phyloP scores from a whole-genome alignment of 257 asterid species.

The Gardenia jasminoides region DNA sequence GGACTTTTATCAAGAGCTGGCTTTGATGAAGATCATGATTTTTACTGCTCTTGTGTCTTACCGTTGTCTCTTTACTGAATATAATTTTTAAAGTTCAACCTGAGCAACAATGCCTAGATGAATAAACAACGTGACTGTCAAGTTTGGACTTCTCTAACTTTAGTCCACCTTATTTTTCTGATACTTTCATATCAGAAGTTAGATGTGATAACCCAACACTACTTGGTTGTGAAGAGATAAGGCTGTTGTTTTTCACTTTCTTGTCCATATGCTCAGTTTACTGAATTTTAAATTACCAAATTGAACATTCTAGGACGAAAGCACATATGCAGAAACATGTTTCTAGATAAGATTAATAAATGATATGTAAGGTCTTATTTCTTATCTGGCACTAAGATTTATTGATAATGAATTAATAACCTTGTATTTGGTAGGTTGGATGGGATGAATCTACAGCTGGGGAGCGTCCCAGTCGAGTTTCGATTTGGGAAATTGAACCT shows the following conservation, averaged over 20 bases:
- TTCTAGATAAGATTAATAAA: not conserved
- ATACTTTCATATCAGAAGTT: not conserved
- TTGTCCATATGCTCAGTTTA: not conserved
- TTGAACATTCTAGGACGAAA: not conserved
- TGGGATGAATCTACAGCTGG: slow-evolving; percentile 99
- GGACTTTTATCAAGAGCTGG: not conserved
- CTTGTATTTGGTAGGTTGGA: slow-evolving; percentile 60
- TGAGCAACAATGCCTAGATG: not conserved
- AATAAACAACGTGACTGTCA: not conserved
- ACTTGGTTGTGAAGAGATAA: not conserved
- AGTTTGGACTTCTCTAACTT: not conserved
- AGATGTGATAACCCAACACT: not conserved
- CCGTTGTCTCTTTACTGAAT: not conserved
- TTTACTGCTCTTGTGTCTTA: not conserved
- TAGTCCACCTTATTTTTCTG: not conserved
- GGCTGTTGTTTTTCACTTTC: not conserved
- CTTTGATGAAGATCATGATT: not conserved
- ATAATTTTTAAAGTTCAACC: not conserved
- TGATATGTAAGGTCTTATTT: not conserved
- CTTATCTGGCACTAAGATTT: not conserved
- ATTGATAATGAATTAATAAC: slow-evolving; percentile 10
- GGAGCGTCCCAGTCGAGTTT: slow-evolving; percentile 88
- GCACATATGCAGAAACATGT: not conserved
- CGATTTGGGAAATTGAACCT: slow-evolving; percentile 93
- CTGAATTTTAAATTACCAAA: not conserved